Evolutionary conservation across 164 flowering plant genomes (phyloP), one percentile per base, ranked within the genome.

Genomic region (Stephania cephalantha): DNA sequence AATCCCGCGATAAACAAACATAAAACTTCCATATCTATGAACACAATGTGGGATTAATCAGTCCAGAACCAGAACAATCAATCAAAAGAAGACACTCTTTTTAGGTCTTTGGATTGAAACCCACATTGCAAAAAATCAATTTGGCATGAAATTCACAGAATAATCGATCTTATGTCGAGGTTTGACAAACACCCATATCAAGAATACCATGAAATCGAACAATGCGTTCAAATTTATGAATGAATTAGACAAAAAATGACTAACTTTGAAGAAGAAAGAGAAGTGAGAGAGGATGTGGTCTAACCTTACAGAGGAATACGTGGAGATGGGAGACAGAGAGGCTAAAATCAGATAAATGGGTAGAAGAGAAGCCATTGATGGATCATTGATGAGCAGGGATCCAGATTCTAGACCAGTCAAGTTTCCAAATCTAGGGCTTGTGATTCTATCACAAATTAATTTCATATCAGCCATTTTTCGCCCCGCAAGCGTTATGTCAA

Each of bases 291-390:
- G 53, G 68, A 66, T 58, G 50, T 72, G 71, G 10, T 45, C 35
- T 76, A 68, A 85, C 85, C 77, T 75, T 71, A 78, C 74, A 1
- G 82, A 74, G 11, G 58, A 72, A 74, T 50, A 81, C 77, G 55
- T 71, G 29, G 76, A 63, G 70, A 77, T 75, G 22, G 76, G 73
- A 64, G 46, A 70, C 4, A 75, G 2, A 70, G 79, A 45, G 15
- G 74, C 71, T 58, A 80, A 65, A 66, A 82, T 53, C 31, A 86
- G 80, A 69, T 68, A 67, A 46, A 79, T 44, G n/a, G 70, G 74
- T 25, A 66, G 70, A 71, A 70, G 70, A 67, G 78, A 84, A 63
- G 85, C 86, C 88, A 85, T 85, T 31, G 76, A 73, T 68, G 45
- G 76, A 73, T 68, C 46, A 31, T 35, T 46, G 64, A 58, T n/a